Evolutionary conservation across 78 protist species (phyloP), one percentile per base, ranked within the genome.

Genomic region (Thecamonas trahens): DNA sequence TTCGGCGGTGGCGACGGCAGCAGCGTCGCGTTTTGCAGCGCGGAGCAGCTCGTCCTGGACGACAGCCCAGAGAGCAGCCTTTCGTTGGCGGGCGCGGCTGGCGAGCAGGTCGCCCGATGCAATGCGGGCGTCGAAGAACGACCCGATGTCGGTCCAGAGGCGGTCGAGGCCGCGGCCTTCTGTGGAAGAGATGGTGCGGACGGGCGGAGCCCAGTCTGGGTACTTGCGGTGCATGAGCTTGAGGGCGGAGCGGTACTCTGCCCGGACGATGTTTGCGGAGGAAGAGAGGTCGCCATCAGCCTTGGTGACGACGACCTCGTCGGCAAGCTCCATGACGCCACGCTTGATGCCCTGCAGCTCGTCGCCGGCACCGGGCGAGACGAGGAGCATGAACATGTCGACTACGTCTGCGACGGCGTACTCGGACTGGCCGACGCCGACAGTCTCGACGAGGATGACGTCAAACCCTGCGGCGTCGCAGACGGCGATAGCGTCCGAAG

Each of bases 391-490:
- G 37, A 91, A 80, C 32, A 90, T 0, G 74, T 96, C 99, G 0
- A 86, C 88, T 83, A 93, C 74, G 26, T 87, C 84, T 3, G 85
- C 86, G 6, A 89, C 96, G 14, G 66, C 72, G 0, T 72, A 62
- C 64, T 96, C 99, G 0, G 87, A 71, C 75, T 96, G 98, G 18
- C 98, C 98, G 22, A 94, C 99, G 1, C 99, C 99, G n/a, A 96
- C 98, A 3, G 99, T 96, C 59, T 96, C 99, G 9, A 96, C 76
- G 15, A 96, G 35, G 32, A 86, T 50, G 6, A 82, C 72, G 47
- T 94, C 91, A 61, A 68, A 91, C 6, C 94, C 96, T 1, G 89
- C 84, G 2, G 59, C 88, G 54, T 95, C 99, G 67, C 95, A 91
- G 38, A 95, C 77, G 20, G 63, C 63, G 18, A 83, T 79, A 0